Evolutionary conservation across 2,329 filamentous ascomycete species (phyloP).

Genomic region (Arachnomyces sp.): DNA sequence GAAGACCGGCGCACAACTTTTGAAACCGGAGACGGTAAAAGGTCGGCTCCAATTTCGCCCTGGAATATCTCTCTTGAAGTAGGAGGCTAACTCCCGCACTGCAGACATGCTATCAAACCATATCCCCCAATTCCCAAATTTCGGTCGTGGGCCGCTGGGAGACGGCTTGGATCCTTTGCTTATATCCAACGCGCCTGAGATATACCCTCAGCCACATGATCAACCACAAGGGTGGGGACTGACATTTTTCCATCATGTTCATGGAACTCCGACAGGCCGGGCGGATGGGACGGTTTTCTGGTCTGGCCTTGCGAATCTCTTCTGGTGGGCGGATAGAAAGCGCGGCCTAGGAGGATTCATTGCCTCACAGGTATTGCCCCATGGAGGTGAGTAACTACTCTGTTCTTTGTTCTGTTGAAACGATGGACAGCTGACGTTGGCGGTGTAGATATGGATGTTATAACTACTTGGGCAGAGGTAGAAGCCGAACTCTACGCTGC

Average conservation of each 20-base stretch:
- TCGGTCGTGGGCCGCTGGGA: slow-evolving; percentile 29
- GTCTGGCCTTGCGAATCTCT: slow-evolving; percentile 51
- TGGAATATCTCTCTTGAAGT: background rate
- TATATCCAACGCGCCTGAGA: slow-evolving; percentile 43
- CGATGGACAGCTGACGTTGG: background rate
- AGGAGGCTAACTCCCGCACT: background rate
- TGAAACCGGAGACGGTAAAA: slow-evolving; percentile 49
- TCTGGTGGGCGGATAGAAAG: slow-evolving; percentile 53
- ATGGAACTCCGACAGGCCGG: slow-evolving; percentile 39
- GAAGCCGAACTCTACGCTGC: slow-evolving; percentile 12
- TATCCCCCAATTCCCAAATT: slow-evolving; percentile 49
- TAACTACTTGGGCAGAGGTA: slow-evolving; percentile 17
- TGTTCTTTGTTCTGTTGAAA: background rate
- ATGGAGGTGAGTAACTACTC: slow-evolving; percentile 20
- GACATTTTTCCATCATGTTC: slow-evolving; percentile 47
- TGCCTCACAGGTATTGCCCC: slow-evolving; percentile 45
- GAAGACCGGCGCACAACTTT: slow-evolving; percentile 44
- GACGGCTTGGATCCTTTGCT: slow-evolving; percentile 41
- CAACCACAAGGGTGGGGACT: slow-evolving; percentile 60
- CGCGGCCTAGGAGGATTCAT: slow-evolving; percentile 49
- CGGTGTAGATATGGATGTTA: slow-evolving; percentile 15
- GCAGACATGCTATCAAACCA: slow-evolving; percentile 54
- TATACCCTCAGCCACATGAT: slow-evolving; percentile 44
- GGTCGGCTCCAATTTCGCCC: background rate
- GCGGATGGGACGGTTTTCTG: slow-evolving; percentile 44